A percentile compares a stretch with the other conserved stretches of the same genome.
These are phyloP conservation scores for Aspergillus cristatus DNA, from an alignment of 495 filamentous ascomycete species.

Conservation along the genomic window DNA sequence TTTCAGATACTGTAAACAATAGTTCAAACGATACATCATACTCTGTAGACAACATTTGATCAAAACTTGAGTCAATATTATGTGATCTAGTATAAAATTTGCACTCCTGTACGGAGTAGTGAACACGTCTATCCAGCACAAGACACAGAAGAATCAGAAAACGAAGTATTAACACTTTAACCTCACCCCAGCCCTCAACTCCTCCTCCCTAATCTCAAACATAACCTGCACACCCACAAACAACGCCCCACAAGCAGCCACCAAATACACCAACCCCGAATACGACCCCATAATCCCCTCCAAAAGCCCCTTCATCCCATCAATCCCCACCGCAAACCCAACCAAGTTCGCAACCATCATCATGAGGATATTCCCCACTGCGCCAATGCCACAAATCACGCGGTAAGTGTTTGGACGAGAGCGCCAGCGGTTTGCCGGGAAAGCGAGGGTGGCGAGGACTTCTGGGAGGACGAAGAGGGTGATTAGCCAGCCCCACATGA, in stretches of 20 bases:
- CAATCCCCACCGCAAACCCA: slow-evolving; percentile 85
- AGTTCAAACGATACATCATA: too few species aligned
- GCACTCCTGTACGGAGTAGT: too few species aligned
- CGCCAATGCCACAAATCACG: slow-evolving; percentile 74
- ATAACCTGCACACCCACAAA: slow-evolving; percentile 90
- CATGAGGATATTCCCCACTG: slow-evolving; percentile 79
- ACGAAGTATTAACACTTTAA: slow-evolving; percentile 63
- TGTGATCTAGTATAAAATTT: too few species aligned
- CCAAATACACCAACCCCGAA: slow-evolving; percentile 64
- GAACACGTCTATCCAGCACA: too few species aligned
- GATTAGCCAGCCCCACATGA: slow-evolving; percentile 96
- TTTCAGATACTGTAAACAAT: too few species aligned
- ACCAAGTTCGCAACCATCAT: slow-evolving; percentile 95
- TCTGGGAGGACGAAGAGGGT: slow-evolving; percentile 91
- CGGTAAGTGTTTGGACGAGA: slow-evolving; percentile 60
- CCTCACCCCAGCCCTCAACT: slow-evolving; percentile 70
- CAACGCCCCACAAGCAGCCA: slow-evolving; percentile 55
- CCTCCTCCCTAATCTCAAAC: slow-evolving; percentile 87
- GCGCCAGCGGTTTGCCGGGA: slow-evolving; percentile 64
- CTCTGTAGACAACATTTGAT: too few species aligned
- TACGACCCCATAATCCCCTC: slow-evolving; percentile 64
- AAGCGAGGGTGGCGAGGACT: slow-evolving; percentile 56
- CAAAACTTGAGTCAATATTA: too few species aligned
- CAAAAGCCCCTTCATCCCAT: slow-evolving; percentile 72
- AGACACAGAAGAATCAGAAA: neutral